phyloP scores from a whole-genome alignment of 768 basidiomycete species.

The Pluteus cervinus region DNA sequence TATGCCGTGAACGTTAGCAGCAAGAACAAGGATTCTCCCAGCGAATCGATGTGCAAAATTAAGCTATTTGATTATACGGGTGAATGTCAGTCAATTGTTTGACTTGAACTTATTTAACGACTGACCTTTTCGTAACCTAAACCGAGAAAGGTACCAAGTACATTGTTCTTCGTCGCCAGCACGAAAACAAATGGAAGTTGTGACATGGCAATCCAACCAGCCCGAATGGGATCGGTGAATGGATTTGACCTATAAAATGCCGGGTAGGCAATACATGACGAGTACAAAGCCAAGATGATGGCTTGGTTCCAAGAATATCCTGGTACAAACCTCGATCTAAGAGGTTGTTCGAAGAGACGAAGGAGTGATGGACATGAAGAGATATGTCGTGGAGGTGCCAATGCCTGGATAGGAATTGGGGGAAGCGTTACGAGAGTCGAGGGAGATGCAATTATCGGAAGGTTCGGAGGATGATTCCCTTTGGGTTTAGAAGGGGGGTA shows the following conservation, averaged over 20 bases:
- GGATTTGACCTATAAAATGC: slow-evolving; percentile 33
- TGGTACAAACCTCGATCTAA: slow-evolving; percentile 35
- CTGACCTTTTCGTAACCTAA: slow-evolving; percentile 41
- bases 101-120: slow-evolving; percentile 1
- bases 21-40: slow-evolving; percentile 52
- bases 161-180: slow-evolving; percentile 45
- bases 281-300: slow-evolving; percentile 40
- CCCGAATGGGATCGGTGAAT: slow-evolving; percentile 25
- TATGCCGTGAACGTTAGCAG: slow-evolving; percentile 52
- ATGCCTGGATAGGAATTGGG: slow-evolving; percentile 16
- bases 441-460: too few species aligned
- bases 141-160: slow-evolving; percentile 38
- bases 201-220: slow-evolving; percentile 30
- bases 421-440: too few species aligned
- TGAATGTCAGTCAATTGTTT: too few species aligned
- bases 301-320: slow-evolving; percentile 47
- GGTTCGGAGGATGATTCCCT: too few species aligned
- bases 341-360: slow-evolving; percentile 34
- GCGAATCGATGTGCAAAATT: slow-evolving; percentile 73
- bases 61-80: too few species aligned
- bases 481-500: too few species aligned
- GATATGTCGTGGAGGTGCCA: slow-evolving; percentile 46
- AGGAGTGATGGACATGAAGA: slow-evolving; percentile 37
- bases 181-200: slow-evolving; percentile 39
- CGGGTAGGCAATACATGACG: slow-evolving; percentile 36